phyloP scores from a whole-genome alignment of 2,329 filamentous ascomycete genomes.

The Trichoderma cornu-damae region DNA sequence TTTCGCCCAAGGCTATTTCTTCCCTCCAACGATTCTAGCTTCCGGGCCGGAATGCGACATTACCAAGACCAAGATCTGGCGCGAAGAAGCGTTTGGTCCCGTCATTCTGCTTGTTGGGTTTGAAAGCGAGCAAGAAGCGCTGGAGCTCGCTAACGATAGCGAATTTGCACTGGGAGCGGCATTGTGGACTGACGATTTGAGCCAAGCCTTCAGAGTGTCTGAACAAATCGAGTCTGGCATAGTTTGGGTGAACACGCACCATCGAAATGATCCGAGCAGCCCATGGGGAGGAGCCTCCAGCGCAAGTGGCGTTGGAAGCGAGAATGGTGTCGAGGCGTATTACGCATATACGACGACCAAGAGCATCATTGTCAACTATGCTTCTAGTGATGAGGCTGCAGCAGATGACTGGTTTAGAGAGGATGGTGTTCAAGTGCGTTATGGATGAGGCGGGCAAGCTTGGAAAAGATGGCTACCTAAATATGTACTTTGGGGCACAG shows the following conservation, averaged over 20 bases:
- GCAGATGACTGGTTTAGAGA: conserved; percentile 66
- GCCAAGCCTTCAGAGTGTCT: conserved; percentile 68
- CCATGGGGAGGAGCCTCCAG: conserved; percentile 63
- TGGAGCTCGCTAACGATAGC: conserved; percentile 66
- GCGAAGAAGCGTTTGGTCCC: conserved; percentile 78
- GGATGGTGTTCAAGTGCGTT: conserved; percentile 45
- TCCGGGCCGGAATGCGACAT: conserved; percentile 52
- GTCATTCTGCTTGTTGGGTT: conserved; percentile 73
- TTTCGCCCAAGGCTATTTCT: conserved; percentile 64
- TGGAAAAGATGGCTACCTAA: too few species aligned
- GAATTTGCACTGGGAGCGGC: conserved; percentile 73
- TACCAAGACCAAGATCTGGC: conserved; percentile 65
- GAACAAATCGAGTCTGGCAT: conserved; percentile 64
- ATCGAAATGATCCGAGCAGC: conserved; percentile 66
- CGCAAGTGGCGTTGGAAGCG: conserved; percentile 63
- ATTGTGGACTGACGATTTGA: conserved; percentile 71
- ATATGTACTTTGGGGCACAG: neutral
- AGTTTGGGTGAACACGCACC: conserved; percentile 57
- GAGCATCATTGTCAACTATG: conserved; percentile 67
- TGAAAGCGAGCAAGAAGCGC: conserved; percentile 65
- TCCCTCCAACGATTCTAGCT: conserved; percentile 68
- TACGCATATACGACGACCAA: conserved; percentile 56
- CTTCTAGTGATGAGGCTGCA: conserved; percentile 46
- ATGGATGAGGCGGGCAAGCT: conserved; percentile 23
- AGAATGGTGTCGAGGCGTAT: conserved; percentile 64